Evolutionary conservation across 2,329 filamentous ascomycete species (phyloP).

Genomic region (Alternaria burnsii): DNA sequence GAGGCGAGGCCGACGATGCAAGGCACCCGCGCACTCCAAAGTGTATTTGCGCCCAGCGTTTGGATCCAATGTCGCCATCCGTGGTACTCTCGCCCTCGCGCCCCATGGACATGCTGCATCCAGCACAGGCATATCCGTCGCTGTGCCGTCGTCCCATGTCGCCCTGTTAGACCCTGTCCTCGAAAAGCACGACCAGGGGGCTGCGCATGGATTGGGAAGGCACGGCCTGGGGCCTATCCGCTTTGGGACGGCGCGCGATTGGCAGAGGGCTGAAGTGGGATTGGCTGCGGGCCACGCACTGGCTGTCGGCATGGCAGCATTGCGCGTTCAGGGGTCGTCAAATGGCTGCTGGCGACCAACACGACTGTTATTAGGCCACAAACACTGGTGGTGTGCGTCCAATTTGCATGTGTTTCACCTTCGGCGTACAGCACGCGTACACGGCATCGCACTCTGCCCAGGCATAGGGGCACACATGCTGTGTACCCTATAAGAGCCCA

Average conservation of each 20-base stretch:
- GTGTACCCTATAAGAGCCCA: constrained; percentile 1
- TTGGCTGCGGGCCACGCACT: neutral
- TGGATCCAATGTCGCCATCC: neutral
- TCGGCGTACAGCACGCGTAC: constrained; percentile 10
- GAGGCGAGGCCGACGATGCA: constrained; percentile 11
- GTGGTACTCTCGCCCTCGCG: neutral
- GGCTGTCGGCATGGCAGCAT: constrained; percentile 3
- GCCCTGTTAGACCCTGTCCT: constrained; percentile 18
- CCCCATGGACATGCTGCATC: neutral
- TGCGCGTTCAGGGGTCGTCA: constrained; percentile 24
- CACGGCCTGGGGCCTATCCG: constrained; percentile 22
- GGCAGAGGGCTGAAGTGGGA: constrained; percentile 1
- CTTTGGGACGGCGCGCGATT: constrained; percentile 19
- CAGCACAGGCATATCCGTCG: constrained; percentile 11
- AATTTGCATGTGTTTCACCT: constrained; percentile 31
- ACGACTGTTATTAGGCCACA: constrained; percentile 14
- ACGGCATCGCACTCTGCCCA: constrained; percentile 10
- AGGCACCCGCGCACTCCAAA: constrained; percentile 18
- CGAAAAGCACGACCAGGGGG: constrained; percentile 21
- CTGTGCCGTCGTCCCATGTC: constrained; percentile 8
- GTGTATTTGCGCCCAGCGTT: neutral
- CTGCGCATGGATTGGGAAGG: constrained; percentile 30
- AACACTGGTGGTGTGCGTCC: constrained; percentile 18
- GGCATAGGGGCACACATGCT: constrained; percentile 18
- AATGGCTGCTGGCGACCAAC: constrained; percentile 9